These are phyloP conservation scores for Lithospermum erythrorhizon DNA, from an alignment of 257 asterid species.

Conservation along the genomic window DNA sequence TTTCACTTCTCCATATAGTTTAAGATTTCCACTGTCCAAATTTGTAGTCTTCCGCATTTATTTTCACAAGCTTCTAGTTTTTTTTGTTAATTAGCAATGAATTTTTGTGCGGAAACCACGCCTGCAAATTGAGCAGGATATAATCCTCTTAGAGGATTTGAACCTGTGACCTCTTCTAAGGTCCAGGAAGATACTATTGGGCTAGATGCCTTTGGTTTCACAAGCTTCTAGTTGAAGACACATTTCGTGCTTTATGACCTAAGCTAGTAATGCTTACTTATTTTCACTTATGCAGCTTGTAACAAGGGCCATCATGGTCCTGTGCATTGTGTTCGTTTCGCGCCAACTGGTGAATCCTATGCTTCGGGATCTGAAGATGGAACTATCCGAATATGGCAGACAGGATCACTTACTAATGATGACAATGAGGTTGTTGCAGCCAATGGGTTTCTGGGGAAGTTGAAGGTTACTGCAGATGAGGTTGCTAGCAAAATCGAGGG, in stretches of 20 bases:
- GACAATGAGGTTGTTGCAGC: constrained; percentile 11
- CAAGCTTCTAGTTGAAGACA: neutral
- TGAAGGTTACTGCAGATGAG: constrained; percentile 24
- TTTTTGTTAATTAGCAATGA: too few relatives aligned
- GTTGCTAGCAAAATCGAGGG: constrained; percentile 26
- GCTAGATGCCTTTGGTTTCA: too few relatives aligned
- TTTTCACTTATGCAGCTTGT: constrained; percentile 15
- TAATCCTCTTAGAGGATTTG: too few relatives aligned
- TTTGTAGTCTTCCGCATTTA: neutral
- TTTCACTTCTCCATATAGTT: neutral
- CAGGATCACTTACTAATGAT: constrained; percentile 20
- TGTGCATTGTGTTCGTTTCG: constrained; percentile 28
- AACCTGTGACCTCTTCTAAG: too few relatives aligned
- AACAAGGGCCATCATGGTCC: constrained; percentile 44
- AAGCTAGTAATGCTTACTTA: neutral
- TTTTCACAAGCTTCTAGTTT: neutral
- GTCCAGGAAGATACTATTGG: too few relatives aligned
- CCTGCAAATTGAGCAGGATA: too few relatives aligned
- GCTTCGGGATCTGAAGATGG: constrained; percentile 37
- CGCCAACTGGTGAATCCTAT: constrained; percentile 28
- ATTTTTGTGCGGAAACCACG: too few relatives aligned
- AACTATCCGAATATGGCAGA: constrained; percentile 33
- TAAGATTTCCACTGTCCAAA: neutral
- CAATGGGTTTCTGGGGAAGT: constrained; percentile 14
- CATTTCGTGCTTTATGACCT: neutral